Evolutionary conservation across 2,329 filamentous ascomycete species (phyloP).

Genomic region (Monosporascus sp.): DNA sequence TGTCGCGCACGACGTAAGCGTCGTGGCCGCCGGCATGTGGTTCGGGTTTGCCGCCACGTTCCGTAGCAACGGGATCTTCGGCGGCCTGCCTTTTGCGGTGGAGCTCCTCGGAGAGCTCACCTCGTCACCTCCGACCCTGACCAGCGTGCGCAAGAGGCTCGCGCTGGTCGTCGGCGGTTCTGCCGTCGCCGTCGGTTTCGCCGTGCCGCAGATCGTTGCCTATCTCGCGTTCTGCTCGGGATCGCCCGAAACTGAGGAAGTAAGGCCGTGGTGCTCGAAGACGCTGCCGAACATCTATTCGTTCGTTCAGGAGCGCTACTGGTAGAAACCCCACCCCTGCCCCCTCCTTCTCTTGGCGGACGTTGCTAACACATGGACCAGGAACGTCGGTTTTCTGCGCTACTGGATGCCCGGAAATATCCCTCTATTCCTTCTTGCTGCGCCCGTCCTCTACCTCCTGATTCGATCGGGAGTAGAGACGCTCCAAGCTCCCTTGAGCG

Average conservation of each 20-base stretch:
- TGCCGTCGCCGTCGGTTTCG: slow-evolving; percentile 60
- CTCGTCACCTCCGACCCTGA: slow-evolving; percentile 26
- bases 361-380: slow-evolving; percentile 32
- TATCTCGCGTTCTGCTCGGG: slow-evolving; percentile 64
- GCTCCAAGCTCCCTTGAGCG: slow-evolving; percentile 12
- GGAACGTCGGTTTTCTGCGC: slow-evolving; percentile 79
- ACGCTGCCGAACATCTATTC: slow-evolving; percentile 81
- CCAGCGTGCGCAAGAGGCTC: slow-evolving; percentile 46
- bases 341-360: slow-evolving; percentile 5
- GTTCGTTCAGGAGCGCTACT: slow-evolving; percentile 86
- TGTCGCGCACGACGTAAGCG: slow-evolving; percentile 38
- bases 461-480: slow-evolving; percentile 51
- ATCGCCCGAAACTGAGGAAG: slow-evolving; percentile 20
- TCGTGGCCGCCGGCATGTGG: slow-evolving; percentile 58
- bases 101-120: slow-evolving; percentile 35
- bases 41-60: slow-evolving; percentile 72
- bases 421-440: slow-evolving; percentile 79
- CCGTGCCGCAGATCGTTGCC: slow-evolving; percentile 69
- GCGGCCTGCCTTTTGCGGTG: slow-evolving; percentile 67
- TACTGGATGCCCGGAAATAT: slow-evolving; percentile 89
- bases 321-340: slow-evolving; percentile 50
- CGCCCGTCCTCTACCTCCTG: slow-evolving; percentile 69
- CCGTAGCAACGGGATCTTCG: slow-evolving; percentile 82
- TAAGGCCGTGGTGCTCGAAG: slow-evolving; percentile 69
- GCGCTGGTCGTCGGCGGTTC: slow-evolving; percentile 62